Evolutionary conservation across 371 early-diverging fungal species (phyloP).

Genomic region (Mucor mucedo): DNA sequence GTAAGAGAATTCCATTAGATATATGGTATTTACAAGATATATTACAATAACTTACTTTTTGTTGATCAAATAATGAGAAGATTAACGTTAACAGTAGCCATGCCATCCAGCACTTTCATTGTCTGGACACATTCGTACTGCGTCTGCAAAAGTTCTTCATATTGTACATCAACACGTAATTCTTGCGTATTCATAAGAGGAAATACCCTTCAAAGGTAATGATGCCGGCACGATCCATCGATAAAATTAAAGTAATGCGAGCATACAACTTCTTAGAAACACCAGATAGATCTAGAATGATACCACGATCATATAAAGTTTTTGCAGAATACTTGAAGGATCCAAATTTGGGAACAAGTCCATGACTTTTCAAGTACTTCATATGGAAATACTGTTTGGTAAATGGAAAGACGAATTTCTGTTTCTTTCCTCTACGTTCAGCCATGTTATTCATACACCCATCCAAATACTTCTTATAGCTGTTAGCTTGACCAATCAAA

Average conservation of each 20-base stretch:
- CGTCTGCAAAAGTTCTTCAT: conserved; percentile 91
- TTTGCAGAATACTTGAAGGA: conserved; percentile 98
- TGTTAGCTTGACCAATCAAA: conserved; percentile 81
- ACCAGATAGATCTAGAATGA: conserved; percentile 85
- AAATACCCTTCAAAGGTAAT: conserved; percentile 87
- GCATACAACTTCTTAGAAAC: conserved; percentile 84
- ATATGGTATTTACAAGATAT: not conserved
- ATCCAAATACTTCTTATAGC: conserved; percentile 90
- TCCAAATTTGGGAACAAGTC: conserved; percentile 94
- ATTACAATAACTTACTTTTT: conserved; percentile 79
- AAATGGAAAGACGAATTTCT: conserved; percentile 80
- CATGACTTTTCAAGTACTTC: conserved; percentile 81
- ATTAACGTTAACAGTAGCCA: conserved; percentile 96
- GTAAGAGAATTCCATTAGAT: not conserved
- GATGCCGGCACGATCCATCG: conserved; percentile 91
- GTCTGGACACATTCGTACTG: conserved; percentile 94
- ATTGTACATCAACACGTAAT: conserved; percentile 80
- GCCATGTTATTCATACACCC: conserved; percentile 88
- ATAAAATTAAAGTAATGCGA: conserved; percentile 87
- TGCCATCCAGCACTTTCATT: conserved; percentile 89
- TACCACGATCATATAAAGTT: conserved; percentile 90
- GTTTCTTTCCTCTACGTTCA: conserved; percentile 78
- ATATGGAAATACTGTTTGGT: conserved; percentile 94
- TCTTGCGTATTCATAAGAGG: conserved; percentile 75
- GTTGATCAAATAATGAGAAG: conserved; percentile 94